phyloP scores from a whole-genome alignment of 2,329 filamentous ascomycete species.

The Didymella exigua region DNA sequence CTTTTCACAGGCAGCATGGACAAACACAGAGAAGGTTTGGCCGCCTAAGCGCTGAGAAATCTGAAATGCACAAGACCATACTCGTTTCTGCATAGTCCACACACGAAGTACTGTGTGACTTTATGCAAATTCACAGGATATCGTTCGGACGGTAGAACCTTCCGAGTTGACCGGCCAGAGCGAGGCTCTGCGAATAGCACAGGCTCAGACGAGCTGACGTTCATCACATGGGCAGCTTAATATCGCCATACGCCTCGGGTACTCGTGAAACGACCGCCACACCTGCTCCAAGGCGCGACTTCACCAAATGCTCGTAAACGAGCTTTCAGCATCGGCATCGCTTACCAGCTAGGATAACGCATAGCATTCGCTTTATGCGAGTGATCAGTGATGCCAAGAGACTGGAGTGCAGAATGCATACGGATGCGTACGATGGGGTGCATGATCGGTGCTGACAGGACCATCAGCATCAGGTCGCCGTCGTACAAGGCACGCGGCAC shows the following conservation, averaged over 20 bases:
- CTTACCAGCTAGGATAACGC: slow-evolving; percentile 1
- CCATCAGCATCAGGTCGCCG: slow-evolving; percentile 9
- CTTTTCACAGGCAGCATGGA: neutral
- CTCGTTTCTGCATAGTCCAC: neutral
- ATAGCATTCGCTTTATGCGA: slow-evolving; percentile 11
- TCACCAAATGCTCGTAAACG: neutral
- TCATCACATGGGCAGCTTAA: neutral
- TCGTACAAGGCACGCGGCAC: slow-evolving; percentile 7
- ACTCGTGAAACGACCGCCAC: neutral
- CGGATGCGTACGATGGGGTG: slow-evolving; percentile 12
- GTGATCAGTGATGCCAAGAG: slow-evolving; percentile 25
- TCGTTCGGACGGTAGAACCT: neutral
- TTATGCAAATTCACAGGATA: neutral
- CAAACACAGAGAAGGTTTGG: neutral
- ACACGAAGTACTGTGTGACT: neutral
- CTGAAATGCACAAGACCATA: slow-evolving; percentile 4
- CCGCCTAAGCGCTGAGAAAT: slow-evolving; percentile 8
- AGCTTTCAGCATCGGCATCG: neutral
- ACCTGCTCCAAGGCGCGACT: neutral
- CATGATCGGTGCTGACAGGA: slow-evolving; percentile 8
- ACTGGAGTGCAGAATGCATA: slow-evolving; percentile 18
- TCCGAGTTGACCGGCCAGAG: neutral
- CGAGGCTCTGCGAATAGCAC: neutral
- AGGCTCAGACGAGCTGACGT: neutral
- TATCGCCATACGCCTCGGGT: slow-evolving; percentile 6